Percentiles rank a stretch among this genome's conserved stretches.
phyloP scores from a whole-genome alignment of 73 alveolate species.

The Paramecium bursaria region DNA sequence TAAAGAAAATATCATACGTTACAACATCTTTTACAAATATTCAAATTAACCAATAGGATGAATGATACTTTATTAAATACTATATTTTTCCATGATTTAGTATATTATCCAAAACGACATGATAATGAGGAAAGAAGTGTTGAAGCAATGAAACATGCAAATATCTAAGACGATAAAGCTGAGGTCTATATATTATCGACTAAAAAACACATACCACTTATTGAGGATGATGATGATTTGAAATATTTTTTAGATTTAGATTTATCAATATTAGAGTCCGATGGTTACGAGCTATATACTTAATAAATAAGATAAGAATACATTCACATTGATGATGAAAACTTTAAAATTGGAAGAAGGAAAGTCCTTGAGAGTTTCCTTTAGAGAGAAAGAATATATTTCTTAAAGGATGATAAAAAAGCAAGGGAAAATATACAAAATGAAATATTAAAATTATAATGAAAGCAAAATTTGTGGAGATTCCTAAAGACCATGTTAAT shows the following conservation, averaged over 20 bases:
- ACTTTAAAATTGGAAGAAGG: conserved; percentile 24
- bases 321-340: not conserved
- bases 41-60: not conserved
- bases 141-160: too few species aligned
- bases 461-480: too few species aligned
- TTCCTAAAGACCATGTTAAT: too few species aligned
- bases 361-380: conserved; percentile 2
- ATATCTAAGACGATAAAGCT: not conserved
- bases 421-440: conserved; percentile 31
- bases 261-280: conserved; percentile 24
- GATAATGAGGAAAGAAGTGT: conserved; percentile 54
- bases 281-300: conserved; percentile 19
- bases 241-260: conserved; percentile 45
- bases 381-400: not conserved
- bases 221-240: conserved; percentile 35
- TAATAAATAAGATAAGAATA: conserved; percentile 18
- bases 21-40: conserved; percentile 15
- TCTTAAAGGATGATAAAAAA: not conserved
- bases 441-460: too few species aligned
- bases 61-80: conserved; percentile 2
- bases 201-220: conserved; percentile 13
- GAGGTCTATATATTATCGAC: conserved; percentile 5
- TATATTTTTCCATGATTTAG: conserved; percentile 28
- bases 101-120: conserved; percentile 26
- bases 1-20: conserved; percentile 36